Evolutionary conservation across 306 rosid species (phyloP), one percentile per base, ranked within the genome.

Genomic region (Castanea mollissima): DNA sequence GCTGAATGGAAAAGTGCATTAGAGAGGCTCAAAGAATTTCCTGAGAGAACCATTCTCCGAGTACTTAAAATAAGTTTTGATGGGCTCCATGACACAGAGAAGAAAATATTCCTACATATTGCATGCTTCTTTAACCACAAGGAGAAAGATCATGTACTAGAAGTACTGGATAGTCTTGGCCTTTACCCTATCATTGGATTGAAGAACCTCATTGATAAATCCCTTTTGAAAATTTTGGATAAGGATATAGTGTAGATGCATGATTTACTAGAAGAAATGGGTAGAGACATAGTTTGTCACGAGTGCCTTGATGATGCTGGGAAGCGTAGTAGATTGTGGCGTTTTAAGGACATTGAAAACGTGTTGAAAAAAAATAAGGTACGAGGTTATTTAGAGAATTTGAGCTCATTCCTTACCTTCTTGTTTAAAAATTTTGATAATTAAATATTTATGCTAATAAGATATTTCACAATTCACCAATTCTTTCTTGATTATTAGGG

Each of bases 1-100:
- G 0, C 0, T 18, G n/a, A 3, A 69, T 69, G 74, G 55, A 41
- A 0, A 1, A 19, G 12, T 44, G 4, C 31, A 0, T 6, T 69
- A 0, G 11, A 69, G 2, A 38, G 9, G 5, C 0, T 35, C 0
- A 4, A 69, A 69, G 10, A 8, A 7, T 0, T 0, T 35, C 55
- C 74, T 0, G 0, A 21, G 0, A 0, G 0, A 0, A 0, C 0
- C 0, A 0, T 69, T 44, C 4, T 6, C 3, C 0, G 0, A 0
- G 29, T 20, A 34, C 74, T 69, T 35, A 0, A 38, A 38, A 13
- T 69, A 18, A 69, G 74, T 25, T 41, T 2, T 41, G 34, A 69
- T 38, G 34, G 15, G 8, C 46, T 69, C 1, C 0, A 1, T 0
- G 6, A 0, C 4, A 0, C 0, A 16, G 56, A 19, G 9, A 69